These are phyloP conservation scores for Bipolaris victoriae DNA, from an alignment of 2,329 filamentous ascomycete species.

Conservation along the genomic window DNA sequence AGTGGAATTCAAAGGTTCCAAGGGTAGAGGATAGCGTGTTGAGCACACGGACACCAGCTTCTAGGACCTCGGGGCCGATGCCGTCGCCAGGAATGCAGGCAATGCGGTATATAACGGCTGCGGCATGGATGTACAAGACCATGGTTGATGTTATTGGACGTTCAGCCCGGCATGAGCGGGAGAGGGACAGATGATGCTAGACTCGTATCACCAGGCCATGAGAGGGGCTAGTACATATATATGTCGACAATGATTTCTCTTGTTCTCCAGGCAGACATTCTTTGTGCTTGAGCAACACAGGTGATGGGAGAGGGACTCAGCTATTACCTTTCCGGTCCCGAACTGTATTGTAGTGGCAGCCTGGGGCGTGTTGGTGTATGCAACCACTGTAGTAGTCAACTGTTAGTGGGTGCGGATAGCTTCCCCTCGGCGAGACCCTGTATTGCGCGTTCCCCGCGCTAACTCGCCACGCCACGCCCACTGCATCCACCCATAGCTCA, in stretches of 20 bases:
- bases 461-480: slow-evolving; percentile 24
- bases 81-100: slow-evolving; percentile 44
- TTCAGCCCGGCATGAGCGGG: neutral
- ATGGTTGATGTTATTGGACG: slow-evolving; percentile 21
- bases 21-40: neutral
- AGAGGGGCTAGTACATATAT: too few species aligned
- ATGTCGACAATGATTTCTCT: too few species aligned
- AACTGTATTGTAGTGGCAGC: too few species aligned
- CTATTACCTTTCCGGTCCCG: too few species aligned
- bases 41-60: slow-evolving; percentile 47
- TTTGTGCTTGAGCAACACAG: too few species aligned
- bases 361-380: neutral
- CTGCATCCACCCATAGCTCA: slow-evolving; percentile 21
- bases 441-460: slow-evolving; percentile 29
- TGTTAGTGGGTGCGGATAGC: neutral
- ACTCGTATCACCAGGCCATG: neutral
- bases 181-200: neutral
- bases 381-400: too few species aligned
- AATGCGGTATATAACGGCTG: slow-evolving; percentile 41
- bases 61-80: slow-evolving; percentile 39
- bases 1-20: neutral
- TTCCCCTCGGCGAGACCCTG: slow-evolving; percentile 20
- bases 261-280: too few species aligned
- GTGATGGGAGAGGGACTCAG: too few species aligned
- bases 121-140: slow-evolving; percentile 31